Evolutionary conservation across 2,329 filamentous ascomycete species (phyloP).

Genomic region (Alternaria atra): DNA sequence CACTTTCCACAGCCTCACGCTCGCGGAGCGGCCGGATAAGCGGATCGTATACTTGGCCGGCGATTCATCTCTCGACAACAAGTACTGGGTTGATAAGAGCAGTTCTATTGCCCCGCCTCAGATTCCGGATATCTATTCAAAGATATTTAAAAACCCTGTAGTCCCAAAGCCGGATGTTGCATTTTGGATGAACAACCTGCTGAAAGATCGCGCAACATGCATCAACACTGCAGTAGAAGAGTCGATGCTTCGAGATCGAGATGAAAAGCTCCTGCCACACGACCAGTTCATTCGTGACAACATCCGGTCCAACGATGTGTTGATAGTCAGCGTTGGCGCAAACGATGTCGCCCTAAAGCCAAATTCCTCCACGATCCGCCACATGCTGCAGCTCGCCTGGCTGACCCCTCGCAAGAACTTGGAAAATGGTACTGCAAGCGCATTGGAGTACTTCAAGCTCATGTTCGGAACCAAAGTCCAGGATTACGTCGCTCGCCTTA

Average conservation of each 20-base stretch:
- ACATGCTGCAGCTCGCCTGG: slow-evolving; percentile 48
- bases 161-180: slow-evolving; percentile 46
- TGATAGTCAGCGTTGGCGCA: slow-evolving; percentile 50
- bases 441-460: slow-evolving; percentile 42
- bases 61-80: slow-evolving; percentile 53
- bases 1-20: slow-evolving; percentile 35
- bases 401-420: slow-evolving; percentile 34
- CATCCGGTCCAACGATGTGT: slow-evolving; percentile 39
- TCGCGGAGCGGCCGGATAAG: slow-evolving; percentile 31
- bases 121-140: slow-evolving; percentile 41
- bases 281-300: slow-evolving; percentile 49
- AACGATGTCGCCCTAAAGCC: slow-evolving; percentile 50
- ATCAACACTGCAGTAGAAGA: slow-evolving; percentile 50
- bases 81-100: slow-evolving; percentile 43
- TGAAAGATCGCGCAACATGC: slow-evolving; percentile 44
- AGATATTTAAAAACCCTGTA: slow-evolving; percentile 30
- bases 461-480: slow-evolving; percentile 42
- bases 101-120: slow-evolving; percentile 14
- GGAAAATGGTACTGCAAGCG: slow-evolving; percentile 34
- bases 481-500: slow-evolving; percentile 38
- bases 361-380: slow-evolving; percentile 32
- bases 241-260: slow-evolving; percentile 45
- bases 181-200: slow-evolving; percentile 49
- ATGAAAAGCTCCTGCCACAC: slow-evolving; percentile 38
- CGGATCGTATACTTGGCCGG: slow-evolving; percentile 51